A percentile compares a stretch with the other conserved stretches of the same genome.
Conservation (phyloP, 441 rosid genomes). For the Populus hybrid region DNA sequence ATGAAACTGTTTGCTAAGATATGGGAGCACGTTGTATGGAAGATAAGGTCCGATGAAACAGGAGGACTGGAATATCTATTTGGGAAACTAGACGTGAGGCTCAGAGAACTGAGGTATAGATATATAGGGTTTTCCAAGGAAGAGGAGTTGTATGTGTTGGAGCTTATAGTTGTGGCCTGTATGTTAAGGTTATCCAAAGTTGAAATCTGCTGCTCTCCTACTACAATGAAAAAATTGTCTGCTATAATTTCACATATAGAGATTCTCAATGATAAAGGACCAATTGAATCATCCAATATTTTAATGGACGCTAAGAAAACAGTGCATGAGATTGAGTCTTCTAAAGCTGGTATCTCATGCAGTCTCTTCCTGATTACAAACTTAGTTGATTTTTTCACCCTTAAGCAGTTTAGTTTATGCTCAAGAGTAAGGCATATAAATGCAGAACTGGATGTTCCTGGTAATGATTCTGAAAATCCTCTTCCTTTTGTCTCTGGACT, state of each 20-base stretch:
- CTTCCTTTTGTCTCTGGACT: slow-evolving; percentile 63
- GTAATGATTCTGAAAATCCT: slow-evolving; percentile 67
- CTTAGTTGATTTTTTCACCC: slow-evolving; percentile 45
- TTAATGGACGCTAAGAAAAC: slow-evolving; percentile 45
- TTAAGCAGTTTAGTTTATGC: slow-evolving; percentile 40
- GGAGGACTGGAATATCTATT: slow-evolving; percentile 55
- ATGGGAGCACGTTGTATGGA: slow-evolving; percentile 41
- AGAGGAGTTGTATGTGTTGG: slow-evolving; percentile 57
- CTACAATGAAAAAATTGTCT: slow-evolving; percentile 48
- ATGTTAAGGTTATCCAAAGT: slow-evolving; percentile 49
- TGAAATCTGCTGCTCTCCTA: slow-evolving; percentile 41
- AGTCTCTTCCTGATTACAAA: slow-evolving; percentile 32
- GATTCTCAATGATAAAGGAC: slow-evolving; percentile 43
- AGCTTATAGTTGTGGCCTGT: slow-evolving; percentile 50
- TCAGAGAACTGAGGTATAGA: slow-evolving; percentile 64
- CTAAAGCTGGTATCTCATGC: slow-evolving; percentile 20
- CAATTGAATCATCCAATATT: slow-evolving; percentile 53
- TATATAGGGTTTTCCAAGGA: slow-evolving; percentile 57
- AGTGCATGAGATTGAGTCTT: slow-evolving; percentile 31
- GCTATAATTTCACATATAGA: slow-evolving; percentile 45
- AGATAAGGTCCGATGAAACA: slow-evolving; percentile 21
- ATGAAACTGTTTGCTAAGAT: slow-evolving; percentile 53
- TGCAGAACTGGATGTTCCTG: slow-evolving; percentile 60
- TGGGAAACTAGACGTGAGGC: slow-evolving; percentile 53
- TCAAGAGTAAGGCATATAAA: slow-evolving; percentile 37